A percentile compares a stretch with the other conserved stretches of the same genome.
phyloP scores from a whole-genome alignment of 2,329 filamentous ascomycete species.

The Zymoseptoria passerinii region DNA sequence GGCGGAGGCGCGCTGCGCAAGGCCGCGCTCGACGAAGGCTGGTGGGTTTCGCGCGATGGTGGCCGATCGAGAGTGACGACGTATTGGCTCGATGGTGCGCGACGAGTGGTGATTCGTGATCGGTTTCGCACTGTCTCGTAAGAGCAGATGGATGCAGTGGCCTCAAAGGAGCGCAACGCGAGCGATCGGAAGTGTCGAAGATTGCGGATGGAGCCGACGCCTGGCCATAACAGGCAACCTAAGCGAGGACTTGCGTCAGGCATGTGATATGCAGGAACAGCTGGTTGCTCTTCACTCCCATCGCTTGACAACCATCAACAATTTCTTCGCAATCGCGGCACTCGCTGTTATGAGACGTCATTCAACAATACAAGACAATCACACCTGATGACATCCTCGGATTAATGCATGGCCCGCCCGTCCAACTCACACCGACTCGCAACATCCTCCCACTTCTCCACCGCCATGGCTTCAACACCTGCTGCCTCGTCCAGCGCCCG shows the following conservation, averaged over 20 bases:
- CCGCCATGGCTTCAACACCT: constrained; percentile 6
- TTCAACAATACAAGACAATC: background rate
- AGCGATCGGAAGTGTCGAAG: background rate
- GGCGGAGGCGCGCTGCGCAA: background rate
- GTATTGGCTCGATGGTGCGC: background rate
- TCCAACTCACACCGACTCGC: background rate
- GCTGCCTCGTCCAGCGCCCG: constrained; percentile 22
- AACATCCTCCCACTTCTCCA: background rate
- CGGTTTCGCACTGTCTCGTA: background rate
- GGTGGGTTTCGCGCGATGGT: background rate
- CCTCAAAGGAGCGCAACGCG: background rate
- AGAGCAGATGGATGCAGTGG: background rate
- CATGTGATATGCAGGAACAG: background rate
- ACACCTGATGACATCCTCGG: background rate
- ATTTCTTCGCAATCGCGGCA: background rate
- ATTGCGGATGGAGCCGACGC: background rate
- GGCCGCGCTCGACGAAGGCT: background rate
- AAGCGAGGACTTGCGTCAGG: background rate
- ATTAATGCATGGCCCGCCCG: background rate
- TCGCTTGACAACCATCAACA: background rate
- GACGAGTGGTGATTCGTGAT: background rate
- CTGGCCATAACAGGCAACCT: too few species aligned
- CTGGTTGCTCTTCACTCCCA: background rate
- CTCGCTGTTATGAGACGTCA: background rate
- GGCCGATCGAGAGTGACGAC: background rate